Conservation (phyloP, 176 grass and related monocot species). For the Paspalum notatum region DNA sequence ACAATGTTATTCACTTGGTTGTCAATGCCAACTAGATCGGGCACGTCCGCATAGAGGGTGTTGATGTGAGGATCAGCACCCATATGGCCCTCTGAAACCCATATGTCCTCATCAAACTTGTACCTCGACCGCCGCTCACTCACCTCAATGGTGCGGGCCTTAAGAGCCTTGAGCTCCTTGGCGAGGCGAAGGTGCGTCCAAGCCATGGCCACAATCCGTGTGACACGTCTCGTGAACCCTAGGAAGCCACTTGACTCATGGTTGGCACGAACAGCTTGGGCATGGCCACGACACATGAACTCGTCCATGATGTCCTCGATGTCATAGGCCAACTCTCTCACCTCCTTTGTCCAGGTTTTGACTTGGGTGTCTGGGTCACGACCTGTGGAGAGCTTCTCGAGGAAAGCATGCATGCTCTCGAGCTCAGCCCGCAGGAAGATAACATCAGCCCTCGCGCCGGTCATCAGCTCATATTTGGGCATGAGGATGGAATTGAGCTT, state of each 20-base stretch:
- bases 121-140: constrained; percentile 31
- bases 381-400: constrained; percentile 2
- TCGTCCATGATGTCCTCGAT: constrained; percentile 33
- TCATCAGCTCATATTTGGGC: constrained; percentile 13
- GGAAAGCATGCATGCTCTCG: constrained; percentile 38
- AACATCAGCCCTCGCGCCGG: neutral
- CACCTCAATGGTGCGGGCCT: neutral
- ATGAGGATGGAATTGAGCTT: constrained; percentile 27
- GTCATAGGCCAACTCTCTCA: constrained; percentile 32
- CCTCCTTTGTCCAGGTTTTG: constrained; percentile 25
- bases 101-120: neutral
- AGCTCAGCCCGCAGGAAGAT: constrained; percentile 35
- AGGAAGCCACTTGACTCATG: neutral
- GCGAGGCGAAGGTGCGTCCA: constrained; percentile 7
- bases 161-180: constrained; percentile 19
- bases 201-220: neutral
- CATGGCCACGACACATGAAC: neutral
- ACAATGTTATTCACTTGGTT: neutral
- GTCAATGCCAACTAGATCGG: neutral
- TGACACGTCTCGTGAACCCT: neutral
- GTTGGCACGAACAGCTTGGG: fast-evolving
- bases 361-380: neutral
- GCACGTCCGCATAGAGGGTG: neutral
- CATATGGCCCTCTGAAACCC: neutral
- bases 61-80: constrained; percentile 1